Conservation (phyloP, 257 asterid species). For the Ilex aquifolium region DNA sequence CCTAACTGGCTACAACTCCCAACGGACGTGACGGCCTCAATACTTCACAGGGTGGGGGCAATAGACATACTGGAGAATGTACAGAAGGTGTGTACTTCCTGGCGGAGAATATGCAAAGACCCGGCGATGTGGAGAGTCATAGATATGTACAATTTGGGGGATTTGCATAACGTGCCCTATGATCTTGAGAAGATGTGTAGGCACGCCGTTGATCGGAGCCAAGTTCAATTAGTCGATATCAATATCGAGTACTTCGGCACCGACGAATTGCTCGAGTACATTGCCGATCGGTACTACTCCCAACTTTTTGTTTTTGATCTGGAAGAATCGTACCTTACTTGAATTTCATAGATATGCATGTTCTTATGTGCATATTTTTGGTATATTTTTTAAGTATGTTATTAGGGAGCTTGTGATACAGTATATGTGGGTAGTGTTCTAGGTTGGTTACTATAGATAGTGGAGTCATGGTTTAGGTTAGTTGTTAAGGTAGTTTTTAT, state of each 20-base stretch:
- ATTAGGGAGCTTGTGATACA: too few relatives aligned
- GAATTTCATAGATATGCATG: too few relatives aligned
- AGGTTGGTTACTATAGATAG: too few relatives aligned
- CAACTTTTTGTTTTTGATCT: too few relatives aligned
- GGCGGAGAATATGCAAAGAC: constrained; percentile 10
- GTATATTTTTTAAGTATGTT: too few relatives aligned
- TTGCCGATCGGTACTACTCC: constrained; percentile 6
- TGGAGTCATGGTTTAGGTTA: too few relatives aligned
- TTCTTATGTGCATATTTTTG: too few relatives aligned
- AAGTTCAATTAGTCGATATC: too few relatives aligned
- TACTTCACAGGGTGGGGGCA: constrained; percentile 3
- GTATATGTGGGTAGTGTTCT: too few relatives aligned
- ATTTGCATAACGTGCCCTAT: background rate
- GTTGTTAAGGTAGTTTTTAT: too few relatives aligned
- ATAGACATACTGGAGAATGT: constrained; percentile 2
- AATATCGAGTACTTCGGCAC: background rate
- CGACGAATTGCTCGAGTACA: constrained; percentile 7
- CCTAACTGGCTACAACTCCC: constrained; percentile 9
- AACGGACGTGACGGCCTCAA: constrained; percentile 1
- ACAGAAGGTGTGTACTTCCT: constrained; percentile 14
- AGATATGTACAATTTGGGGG: constrained; percentile 4
- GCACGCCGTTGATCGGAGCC: too few relatives aligned
- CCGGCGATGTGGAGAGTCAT: constrained; percentile 12
- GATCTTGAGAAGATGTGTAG: background rate
- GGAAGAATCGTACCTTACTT: too few relatives aligned